Percentiles rank a stretch among this genome's conserved stretches.
Evolutionary conservation across 75 land plant species (phyloP).

Genomic region (Sequoiadendron giganteum): DNA sequence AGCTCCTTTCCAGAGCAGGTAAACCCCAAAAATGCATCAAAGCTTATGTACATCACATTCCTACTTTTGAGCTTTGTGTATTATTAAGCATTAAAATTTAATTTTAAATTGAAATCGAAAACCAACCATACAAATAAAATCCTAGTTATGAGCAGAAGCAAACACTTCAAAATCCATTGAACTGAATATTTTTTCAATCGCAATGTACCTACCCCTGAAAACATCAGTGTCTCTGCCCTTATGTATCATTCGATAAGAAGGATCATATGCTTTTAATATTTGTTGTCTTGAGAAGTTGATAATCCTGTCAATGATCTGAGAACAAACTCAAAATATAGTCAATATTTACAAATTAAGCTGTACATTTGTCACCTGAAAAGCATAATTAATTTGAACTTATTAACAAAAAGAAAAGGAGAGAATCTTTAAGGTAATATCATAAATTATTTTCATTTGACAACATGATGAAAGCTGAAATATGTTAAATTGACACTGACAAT

Average conservation of each 20-base stretch:
- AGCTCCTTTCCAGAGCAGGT: not conserved
- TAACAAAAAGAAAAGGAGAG: not conserved
- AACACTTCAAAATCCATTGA: not conserved
- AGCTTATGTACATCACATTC: not conserved
- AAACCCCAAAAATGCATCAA: not conserved
- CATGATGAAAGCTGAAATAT: not conserved
- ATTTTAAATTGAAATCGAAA: not conserved
- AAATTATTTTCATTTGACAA: not conserved
- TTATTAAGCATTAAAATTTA: not conserved
- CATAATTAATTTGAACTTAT: not conserved
- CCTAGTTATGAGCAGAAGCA: not conserved
- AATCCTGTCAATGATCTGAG: slow-evolving; percentile 87
- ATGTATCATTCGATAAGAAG: slow-evolving; percentile 76
- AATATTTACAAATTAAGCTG: not conserved
- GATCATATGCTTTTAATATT: slow-evolving; percentile 77
- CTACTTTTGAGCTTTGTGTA: not conserved
- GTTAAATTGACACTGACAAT: not conserved
- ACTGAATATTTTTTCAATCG: not conserved
- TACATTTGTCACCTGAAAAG: not conserved
- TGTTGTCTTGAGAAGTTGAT: slow-evolving; percentile 93
- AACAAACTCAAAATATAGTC: slow-evolving; percentile 12
- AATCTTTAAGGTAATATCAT: not conserved
- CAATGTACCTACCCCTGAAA: slow-evolving; percentile 50
- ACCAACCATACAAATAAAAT: not conserved
- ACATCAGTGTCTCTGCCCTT: slow-evolving; percentile 54